These are phyloP conservation scores for Hyphodiscus hymeniophilus DNA, from an alignment of 495 filamentous ascomycete species.

Conservation along the genomic window DNA sequence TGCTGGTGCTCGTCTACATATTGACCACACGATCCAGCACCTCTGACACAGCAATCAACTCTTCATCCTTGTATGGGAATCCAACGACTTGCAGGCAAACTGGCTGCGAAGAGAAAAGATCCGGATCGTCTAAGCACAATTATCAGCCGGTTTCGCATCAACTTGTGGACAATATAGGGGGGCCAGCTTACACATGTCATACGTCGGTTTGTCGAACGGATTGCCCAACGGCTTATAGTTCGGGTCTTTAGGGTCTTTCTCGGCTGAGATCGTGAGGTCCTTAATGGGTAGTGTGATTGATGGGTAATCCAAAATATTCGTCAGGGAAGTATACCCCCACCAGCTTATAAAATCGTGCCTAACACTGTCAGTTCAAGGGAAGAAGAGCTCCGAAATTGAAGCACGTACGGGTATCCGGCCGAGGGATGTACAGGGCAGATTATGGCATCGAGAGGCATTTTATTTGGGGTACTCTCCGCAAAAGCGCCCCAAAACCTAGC, in stretches of 20 bases:
- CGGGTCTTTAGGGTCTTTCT: not conserved
- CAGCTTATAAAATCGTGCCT: not conserved
- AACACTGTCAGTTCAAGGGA: too few species aligned
- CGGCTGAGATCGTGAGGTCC: not conserved
- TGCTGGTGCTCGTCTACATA: too few species aligned
- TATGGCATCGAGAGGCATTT: conserved; percentile 45
- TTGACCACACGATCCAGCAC: too few species aligned
- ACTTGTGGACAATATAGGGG: not conserved
- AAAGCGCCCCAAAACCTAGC: conserved; percentile 55
- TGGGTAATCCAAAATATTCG: not conserved
- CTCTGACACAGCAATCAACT: too few species aligned
- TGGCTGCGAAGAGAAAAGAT: not conserved
- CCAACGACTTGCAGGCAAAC: not conserved
- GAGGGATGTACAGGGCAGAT: conserved; percentile 18
- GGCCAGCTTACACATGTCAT: conserved; percentile 1
- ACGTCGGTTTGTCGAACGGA: not conserved
- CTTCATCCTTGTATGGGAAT: too few species aligned
- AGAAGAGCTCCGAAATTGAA: not conserved
- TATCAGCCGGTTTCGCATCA: not conserved
- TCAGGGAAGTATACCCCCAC: not conserved
- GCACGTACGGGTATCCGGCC: conserved; percentile 1
- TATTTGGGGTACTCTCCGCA: conserved; percentile 39
- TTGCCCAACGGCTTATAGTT: not conserved
- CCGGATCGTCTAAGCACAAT: not conserved
- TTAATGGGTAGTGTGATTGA: not conserved